Evolutionary conservation across 208 protist species (phyloP).

Genomic region (Acanthamoeba divionensis): DNA sequence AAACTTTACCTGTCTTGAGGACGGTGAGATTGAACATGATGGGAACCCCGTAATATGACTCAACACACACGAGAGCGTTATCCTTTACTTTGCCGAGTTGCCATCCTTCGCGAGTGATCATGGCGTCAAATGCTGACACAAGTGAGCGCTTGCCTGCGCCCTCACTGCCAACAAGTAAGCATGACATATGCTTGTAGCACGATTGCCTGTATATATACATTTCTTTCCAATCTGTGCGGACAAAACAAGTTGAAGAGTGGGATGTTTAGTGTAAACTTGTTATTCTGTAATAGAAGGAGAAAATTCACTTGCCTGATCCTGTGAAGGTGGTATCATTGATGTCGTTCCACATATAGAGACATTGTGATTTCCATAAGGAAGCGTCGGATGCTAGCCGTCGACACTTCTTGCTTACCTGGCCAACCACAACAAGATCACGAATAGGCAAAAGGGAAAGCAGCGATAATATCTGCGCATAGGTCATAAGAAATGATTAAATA

Average conservation of each 20-base stretch:
- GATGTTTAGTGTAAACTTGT: not conserved
- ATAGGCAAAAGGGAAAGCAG: no score
- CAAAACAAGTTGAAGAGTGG: not conserved
- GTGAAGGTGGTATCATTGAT: not conserved
- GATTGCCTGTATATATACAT: not conserved
- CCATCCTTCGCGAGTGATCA: slow-evolving; percentile 10
- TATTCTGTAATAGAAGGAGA: not conserved
- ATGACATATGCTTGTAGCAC: slow-evolving; percentile 22
- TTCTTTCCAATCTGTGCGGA: slow-evolving; percentile 26
- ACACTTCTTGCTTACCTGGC: no score
- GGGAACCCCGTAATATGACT: not conserved
- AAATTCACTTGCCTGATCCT: not conserved
- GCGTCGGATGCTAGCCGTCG: slow-evolving; percentile 13
- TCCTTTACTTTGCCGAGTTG: slow-evolving; percentile 16
- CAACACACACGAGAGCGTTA: not conserved
- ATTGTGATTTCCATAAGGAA: not conserved
- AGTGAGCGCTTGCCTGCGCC: not conserved
- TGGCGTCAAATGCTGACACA: slow-evolving; percentile 19
- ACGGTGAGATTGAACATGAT: slow-evolving; percentile 42
- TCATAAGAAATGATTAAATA: no score
- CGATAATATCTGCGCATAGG: no score
- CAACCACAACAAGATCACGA: no score
- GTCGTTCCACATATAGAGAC: not conserved
- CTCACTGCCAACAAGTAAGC: not conserved
- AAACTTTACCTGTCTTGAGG: no score